phyloP scores from a whole-genome alignment of 495 filamentous ascomycete genomes.

The Tuber aestivum region DNA sequence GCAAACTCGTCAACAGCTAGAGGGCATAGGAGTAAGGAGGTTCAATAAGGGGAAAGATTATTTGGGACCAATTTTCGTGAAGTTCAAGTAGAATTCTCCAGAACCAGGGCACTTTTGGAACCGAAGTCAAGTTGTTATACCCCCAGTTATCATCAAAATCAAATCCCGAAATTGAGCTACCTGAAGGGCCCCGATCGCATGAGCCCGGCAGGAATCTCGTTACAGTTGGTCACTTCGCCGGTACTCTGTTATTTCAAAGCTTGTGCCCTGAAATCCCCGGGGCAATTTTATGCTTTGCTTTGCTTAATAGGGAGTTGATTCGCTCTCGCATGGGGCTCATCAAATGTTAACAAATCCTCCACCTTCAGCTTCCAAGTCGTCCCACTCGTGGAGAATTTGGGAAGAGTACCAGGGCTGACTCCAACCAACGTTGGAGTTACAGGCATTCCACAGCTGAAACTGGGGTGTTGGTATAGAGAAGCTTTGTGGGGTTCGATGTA shows the following conservation, averaged over 20 bases:
- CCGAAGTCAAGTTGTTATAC: neutral
- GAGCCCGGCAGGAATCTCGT: neutral
- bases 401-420: neutral
- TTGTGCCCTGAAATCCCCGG: neutral
- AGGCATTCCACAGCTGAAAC: neutral
- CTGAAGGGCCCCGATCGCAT: neutral
- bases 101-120: neutral
- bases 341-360: neutral
- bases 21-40: too few species aligned
- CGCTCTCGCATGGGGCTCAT: too few species aligned
- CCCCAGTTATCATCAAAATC: neutral
- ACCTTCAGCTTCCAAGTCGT: neutral
- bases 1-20: neutral
- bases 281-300: neutral
- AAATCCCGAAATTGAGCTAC: neutral
- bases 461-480: neutral
- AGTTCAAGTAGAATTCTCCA: too few species aligned
- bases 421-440: too few species aligned
- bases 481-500: neutral
- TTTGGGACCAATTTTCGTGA: too few species aligned
- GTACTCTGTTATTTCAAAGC: neutral
- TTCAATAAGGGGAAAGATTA: too few species aligned
- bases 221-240: neutral
- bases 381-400: too few species aligned
- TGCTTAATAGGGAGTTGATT: neutral